phyloP scores from a whole-genome alignment of 495 filamentous ascomycete species.

The Annulohypoxylon stygium region DNA sequence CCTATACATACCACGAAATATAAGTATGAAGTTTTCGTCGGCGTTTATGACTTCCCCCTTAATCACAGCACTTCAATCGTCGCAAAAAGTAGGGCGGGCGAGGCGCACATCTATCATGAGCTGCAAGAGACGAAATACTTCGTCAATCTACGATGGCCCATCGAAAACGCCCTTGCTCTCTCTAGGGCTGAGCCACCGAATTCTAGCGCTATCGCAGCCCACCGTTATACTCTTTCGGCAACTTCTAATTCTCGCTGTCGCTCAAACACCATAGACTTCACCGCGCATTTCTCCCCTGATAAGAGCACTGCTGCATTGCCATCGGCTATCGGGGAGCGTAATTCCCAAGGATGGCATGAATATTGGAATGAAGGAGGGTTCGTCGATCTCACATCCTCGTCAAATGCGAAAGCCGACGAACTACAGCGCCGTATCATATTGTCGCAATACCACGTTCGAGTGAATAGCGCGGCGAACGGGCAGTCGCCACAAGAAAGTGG shows the following conservation, averaged over 20 bases:
- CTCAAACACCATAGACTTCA: conserved; percentile 36
- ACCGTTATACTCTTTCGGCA: conserved; percentile 38
- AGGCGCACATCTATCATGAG: conserved; percentile 53
- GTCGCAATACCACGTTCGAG: conserved; percentile 63
- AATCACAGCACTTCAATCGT: conserved; percentile 46
- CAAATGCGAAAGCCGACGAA: conserved; percentile 56
- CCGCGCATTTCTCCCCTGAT: conserved; percentile 41
- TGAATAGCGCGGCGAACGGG: conserved; percentile 58
- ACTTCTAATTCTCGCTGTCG: conserved; percentile 18
- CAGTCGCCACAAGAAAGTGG: conserved; percentile 58
- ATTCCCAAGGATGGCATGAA: conserved; percentile 51
- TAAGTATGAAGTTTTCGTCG: conserved; percentile 53
- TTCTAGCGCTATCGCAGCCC: conserved; percentile 32
- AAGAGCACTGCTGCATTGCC: conserved; percentile 34
- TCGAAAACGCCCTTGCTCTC: conserved; percentile 42
- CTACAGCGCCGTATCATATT: conserved; percentile 64
- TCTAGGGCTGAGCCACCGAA: conserved; percentile 30
- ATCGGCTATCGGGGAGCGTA: conserved; percentile 30
- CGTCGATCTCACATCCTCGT: conserved; percentile 58
- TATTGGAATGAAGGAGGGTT: conserved; percentile 64
- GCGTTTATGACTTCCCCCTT: conserved; percentile 51
- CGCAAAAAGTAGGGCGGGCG: conserved; percentile 11
- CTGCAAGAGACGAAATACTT: conserved; percentile 56
- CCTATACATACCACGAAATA: conserved; percentile 52
- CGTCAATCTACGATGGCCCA: conserved; percentile 54